Evolutionary conservation across 2,329 filamentous ascomycete genomes (phyloP).

Genomic region (Neopestalotiopsis rosae): DNA sequence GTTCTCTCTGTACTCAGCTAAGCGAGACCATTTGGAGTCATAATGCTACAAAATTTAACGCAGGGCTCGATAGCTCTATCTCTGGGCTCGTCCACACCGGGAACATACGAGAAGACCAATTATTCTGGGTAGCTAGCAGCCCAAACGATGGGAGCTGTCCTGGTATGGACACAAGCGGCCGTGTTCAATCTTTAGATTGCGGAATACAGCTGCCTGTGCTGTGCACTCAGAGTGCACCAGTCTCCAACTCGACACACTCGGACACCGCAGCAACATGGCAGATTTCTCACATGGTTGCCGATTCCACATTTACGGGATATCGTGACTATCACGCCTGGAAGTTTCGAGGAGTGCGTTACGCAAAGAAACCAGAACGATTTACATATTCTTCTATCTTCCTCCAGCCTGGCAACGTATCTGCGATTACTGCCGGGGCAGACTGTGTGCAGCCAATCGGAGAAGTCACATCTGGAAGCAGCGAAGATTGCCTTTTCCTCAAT

Average conservation of each 20-base stretch:
- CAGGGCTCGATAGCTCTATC: neutral
- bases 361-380: neutral
- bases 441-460: conserved; percentile 4
- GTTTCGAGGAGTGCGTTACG: neutral
- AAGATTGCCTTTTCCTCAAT: conserved; percentile 5
- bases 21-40: neutral
- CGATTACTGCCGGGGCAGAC: neutral
- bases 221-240: neutral
- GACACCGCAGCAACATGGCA: neutral
- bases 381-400: neutral
- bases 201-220: neutral
- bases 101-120: neutral
- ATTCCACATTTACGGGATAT: neutral
- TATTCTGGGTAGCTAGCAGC: neutral
- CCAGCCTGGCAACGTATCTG: neutral
- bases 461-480: neutral
- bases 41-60: neutral
- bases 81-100: neutral
- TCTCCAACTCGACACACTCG: neutral
- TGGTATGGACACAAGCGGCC: neutral
- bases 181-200: neutral
- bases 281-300: neutral
- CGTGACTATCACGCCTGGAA: conserved; percentile 2
- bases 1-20: neutral
- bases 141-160: neutral